These are phyloP conservation scores for Xanthoconium stramineum DNA, from an alignment of 768 basidiomycete genomes.

Conservation along the genomic window DNA sequence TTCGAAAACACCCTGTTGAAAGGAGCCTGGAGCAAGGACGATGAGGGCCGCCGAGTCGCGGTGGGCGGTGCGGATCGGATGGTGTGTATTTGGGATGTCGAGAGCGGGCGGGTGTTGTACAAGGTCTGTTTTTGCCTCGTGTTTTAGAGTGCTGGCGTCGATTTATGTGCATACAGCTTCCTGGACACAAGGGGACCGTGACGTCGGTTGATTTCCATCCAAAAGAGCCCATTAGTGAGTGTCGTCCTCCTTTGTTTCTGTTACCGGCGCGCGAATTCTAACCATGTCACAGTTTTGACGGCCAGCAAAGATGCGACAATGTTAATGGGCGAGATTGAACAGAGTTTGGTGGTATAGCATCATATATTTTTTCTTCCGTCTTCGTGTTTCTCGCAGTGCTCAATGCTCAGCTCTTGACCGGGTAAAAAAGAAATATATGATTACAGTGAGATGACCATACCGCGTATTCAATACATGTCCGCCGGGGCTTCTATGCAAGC, in stretches of 20 bases:
- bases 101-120: slow-evolving; percentile 70
- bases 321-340: slow-evolving; percentile 89
- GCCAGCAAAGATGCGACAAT: slow-evolving; percentile 91
- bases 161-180: slow-evolving; percentile 51
- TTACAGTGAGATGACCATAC: not conserved
- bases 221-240: slow-evolving; percentile 89
- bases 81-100: slow-evolving; percentile 85
- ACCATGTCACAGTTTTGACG: slow-evolving; percentile 63
- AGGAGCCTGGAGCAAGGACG: slow-evolving; percentile 85
- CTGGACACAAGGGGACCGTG: slow-evolving; percentile 96
- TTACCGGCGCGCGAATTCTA: not conserved
- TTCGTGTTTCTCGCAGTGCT: not conserved
- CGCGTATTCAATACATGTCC: slow-evolving; percentile 1
- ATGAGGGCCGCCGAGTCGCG: slow-evolving; percentile 76
- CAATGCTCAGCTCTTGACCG: not conserved
- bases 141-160: not conserved
- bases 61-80: slow-evolving; percentile 89
- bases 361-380: not conserved
- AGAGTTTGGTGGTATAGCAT: slow-evolving; percentile 44
- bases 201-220: slow-evolving; percentile 96
- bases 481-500: slow-evolving; percentile 17
- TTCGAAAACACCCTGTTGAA: slow-evolving; percentile 87
- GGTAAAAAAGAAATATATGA: slow-evolving; percentile 1
- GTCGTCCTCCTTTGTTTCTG: not conserved
- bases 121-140: slow-evolving; percentile 48